phyloP scores from a whole-genome alignment of 176 grass and related monocot genomes.

The Cenchrus americanus region DNA sequence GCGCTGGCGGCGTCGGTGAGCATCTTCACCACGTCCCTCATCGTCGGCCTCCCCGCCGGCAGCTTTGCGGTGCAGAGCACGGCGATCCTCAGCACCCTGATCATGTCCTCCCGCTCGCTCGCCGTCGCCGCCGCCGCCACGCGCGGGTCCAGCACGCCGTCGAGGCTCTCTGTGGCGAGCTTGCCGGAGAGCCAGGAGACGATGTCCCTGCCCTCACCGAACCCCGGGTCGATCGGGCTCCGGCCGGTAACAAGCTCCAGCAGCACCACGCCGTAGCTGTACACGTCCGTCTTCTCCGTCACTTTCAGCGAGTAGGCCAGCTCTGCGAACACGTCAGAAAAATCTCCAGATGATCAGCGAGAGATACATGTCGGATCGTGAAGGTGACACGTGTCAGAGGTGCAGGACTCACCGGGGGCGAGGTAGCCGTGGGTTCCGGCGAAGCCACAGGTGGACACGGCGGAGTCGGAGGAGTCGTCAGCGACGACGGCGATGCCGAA shows the following conservation, averaged over 20 bases:
- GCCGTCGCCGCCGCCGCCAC: constrained; percentile 22
- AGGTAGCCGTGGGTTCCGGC: constrained; percentile 95
- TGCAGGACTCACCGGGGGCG: constrained; percentile 60
- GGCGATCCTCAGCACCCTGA: constrained; percentile 72
- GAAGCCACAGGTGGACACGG: constrained; percentile 57
- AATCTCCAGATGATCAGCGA: neutral
- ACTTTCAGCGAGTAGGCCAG: constrained; percentile 74
- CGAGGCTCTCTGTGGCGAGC: constrained; percentile 44
- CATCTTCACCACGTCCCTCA: constrained; percentile 95
- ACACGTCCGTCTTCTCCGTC: constrained; percentile 90
- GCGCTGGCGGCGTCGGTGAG: constrained; percentile 50
- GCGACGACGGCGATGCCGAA: constrained; percentile 74
- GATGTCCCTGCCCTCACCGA: constrained; percentile 84
- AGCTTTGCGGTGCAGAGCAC: constrained; percentile 66
- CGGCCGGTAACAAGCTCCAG: constrained; percentile 77
- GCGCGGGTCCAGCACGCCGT: constrained; percentile 58
- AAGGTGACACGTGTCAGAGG: neutral
- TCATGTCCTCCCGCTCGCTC: constrained; percentile 61
- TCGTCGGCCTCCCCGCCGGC: constrained; percentile 63
- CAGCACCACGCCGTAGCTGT: constrained; percentile 88
- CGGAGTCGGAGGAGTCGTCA: constrained; percentile 47
- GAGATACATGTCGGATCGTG: neutral
- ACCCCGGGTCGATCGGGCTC: constrained; percentile 69
- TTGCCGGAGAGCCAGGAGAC: constrained; percentile 75
- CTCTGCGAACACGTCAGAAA: constrained; percentile 43